Percentiles rank a stretch among this genome's conserved stretches.
phyloP scores from a whole-genome alignment of 352 stramenopile genomes.

The Pythium sukuiense region DNA sequence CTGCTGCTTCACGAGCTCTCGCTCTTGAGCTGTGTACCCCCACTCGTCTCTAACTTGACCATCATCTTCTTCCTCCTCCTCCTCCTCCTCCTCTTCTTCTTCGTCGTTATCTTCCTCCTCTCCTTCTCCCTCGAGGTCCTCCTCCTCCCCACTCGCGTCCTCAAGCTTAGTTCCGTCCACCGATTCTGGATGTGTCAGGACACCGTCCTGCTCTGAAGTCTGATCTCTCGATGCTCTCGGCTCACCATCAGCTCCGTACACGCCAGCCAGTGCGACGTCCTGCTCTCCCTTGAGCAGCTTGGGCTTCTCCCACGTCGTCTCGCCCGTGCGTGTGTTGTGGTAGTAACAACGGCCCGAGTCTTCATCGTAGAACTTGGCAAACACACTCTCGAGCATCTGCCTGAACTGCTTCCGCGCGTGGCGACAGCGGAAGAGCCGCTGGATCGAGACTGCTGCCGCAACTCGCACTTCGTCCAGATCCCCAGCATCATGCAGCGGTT shows the following conservation, averaged over 20 bases:
- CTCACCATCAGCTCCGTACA: constrained; percentile 3
- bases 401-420: constrained; percentile 43
- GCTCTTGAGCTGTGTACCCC: constrained; percentile 46
- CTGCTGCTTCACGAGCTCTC: constrained; percentile 43
- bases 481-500: constrained; percentile 17
- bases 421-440: constrained; percentile 62
- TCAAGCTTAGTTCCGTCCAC: constrained; percentile 13
- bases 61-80: constrained; percentile 18
- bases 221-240: neutral
- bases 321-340: constrained; percentile 60
- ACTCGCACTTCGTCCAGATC: constrained; percentile 25
- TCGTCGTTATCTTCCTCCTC: constrained; percentile 13
- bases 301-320: constrained; percentile 79
- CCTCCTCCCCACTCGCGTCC: constrained; percentile 26
- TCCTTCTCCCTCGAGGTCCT: constrained; percentile 5
- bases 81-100: constrained; percentile 16
- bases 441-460: constrained; percentile 39
- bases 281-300: constrained; percentile 43
- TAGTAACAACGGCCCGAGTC: constrained; percentile 72
- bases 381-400: constrained; percentile 50
- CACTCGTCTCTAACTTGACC: constrained; percentile 26
- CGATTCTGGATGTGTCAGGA: constrained; percentile 12
- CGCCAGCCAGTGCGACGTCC: constrained; percentile 45
- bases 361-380: constrained; percentile 74
- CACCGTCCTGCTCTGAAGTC: neutral